These are phyloP conservation scores for Pseudogymnoascus verrucosus DNA, from an alignment of 2,329 filamentous ascomycete species.

Conservation along the genomic window DNA sequence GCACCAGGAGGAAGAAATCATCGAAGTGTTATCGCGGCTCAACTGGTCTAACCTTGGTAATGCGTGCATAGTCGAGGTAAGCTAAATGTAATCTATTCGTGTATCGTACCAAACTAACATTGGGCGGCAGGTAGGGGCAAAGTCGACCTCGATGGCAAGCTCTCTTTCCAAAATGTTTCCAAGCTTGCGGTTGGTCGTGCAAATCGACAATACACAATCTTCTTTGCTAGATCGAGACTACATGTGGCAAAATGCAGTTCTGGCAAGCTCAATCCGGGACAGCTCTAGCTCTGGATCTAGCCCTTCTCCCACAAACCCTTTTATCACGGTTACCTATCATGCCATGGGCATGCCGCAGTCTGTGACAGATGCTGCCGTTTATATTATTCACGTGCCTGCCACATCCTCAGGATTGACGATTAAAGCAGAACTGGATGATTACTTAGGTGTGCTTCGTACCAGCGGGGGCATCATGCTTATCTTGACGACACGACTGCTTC, in stretches of 20 bases:
- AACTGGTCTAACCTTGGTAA: slow-evolving; percentile 25
- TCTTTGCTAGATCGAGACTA: neutral
- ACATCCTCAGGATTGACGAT: slow-evolving; percentile 16
- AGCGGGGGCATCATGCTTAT: slow-evolving; percentile 24
- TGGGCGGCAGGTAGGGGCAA: slow-evolving; percentile 9
- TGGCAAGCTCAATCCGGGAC: neutral
- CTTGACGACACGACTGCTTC: slow-evolving; percentile 22
- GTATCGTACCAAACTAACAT: neutral
- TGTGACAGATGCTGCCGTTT: slow-evolving; percentile 28
- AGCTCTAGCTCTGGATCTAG: neutral
- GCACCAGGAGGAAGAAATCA: slow-evolving; percentile 15
- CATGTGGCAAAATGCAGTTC: neutral
- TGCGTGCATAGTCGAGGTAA: slow-evolving; percentile 24
- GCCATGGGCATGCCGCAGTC: slow-evolving; percentile 20
- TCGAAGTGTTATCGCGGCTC: slow-evolving; percentile 23
- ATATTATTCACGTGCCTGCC: slow-evolving; percentile 27
- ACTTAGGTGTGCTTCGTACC: slow-evolving; percentile 26
- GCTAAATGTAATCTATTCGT: neutral
- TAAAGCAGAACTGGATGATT: slow-evolving; percentile 25
- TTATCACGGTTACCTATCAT: slow-evolving; percentile 19
- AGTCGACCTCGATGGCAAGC: slow-evolving; percentile 14
- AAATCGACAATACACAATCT: slow-evolving; percentile 13
- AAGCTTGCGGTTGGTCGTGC: slow-evolving; percentile 24
- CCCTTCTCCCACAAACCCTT: slow-evolving; percentile 11
- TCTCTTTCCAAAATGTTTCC: slow-evolving; percentile 21